Percentiles rank a stretch among this genome's conserved stretches.
Conservation (phyloP, 345 rosid species). For the Fremontodendron californicum region DNA sequence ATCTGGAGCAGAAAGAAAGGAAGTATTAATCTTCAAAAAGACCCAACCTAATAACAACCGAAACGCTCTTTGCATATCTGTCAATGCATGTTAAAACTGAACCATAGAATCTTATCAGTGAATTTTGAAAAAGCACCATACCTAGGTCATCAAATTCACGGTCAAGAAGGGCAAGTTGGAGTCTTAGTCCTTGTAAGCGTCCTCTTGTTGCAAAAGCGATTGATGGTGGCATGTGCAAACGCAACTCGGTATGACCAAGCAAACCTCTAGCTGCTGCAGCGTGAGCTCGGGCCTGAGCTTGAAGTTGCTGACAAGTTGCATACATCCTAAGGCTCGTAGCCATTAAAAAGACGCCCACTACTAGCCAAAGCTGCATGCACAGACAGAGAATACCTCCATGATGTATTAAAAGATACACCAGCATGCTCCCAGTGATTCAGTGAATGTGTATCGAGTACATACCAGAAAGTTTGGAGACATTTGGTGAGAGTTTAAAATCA, state of each 20-base stretch:
- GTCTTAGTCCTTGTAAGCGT: slow-evolving; percentile 61
- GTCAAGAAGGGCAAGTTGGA: slow-evolving; percentile 72
- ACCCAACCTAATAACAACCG: neutral
- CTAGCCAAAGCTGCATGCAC: slow-evolving; percentile 58
- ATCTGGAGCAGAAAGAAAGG: slow-evolving; percentile 32
- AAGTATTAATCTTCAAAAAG: neutral
- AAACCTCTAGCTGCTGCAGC: slow-evolving; percentile 64
- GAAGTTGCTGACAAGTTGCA: slow-evolving; percentile 72
- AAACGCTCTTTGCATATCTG: neutral
- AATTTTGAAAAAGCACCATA: slow-evolving; percentile 19
- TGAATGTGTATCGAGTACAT: slow-evolving; percentile 18
- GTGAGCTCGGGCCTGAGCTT: slow-evolving; percentile 65
- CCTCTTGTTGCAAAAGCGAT: slow-evolving; percentile 71
- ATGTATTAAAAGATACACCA: slow-evolving; percentile 10
- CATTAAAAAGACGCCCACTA: slow-evolving; percentile 59
- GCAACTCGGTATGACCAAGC: slow-evolving; percentile 61
- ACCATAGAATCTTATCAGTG: neutral
- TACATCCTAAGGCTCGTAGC: slow-evolving; percentile 69
- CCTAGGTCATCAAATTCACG: slow-evolving; percentile 76
- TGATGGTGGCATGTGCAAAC: slow-evolving; percentile 64
- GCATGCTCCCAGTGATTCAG: neutral
- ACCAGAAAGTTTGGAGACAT: slow-evolving; percentile 70
- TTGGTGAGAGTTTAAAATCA: slow-evolving; percentile 68
- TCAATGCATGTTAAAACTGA: neutral
- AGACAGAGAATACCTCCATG: slow-evolving; percentile 1